Conservation (phyloP, 371 early-diverging fungal species). For the Lichtheimia ramosa region DNA sequence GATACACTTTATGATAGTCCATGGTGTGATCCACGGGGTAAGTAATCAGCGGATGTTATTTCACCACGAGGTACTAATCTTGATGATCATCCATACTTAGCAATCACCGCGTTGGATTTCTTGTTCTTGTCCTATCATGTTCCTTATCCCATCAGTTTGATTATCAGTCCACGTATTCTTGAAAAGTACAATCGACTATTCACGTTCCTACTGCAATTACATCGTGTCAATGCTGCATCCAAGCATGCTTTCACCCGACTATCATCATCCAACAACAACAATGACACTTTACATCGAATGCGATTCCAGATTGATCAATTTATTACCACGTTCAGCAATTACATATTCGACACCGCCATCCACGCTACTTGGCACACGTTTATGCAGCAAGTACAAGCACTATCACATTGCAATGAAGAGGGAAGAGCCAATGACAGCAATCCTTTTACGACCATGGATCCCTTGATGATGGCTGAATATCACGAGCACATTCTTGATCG, state of each 20-base stretch:
- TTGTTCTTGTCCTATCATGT: conserved; percentile 47
- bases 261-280: background rate
- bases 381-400: conserved; percentile 27
- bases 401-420: too few species aligned
- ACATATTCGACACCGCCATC: conserved; percentile 46
- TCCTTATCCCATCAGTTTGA: conserved; percentile 42
- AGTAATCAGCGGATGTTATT: background rate
- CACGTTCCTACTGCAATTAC: conserved; percentile 43
- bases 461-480: conserved; percentile 39
- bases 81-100: conserved; percentile 6
- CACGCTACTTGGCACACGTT: conserved; percentile 43
- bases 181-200: conserved; percentile 56
- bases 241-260: conserved; percentile 30
- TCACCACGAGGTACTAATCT: background rate
- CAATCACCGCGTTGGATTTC: conserved; percentile 52
- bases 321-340: conserved; percentile 37
- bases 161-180: conserved; percentile 39
- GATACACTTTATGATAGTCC: conserved; percentile 25
- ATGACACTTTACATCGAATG: conserved; percentile 23
- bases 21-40: conserved; percentile 39
- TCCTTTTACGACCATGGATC: conserved; percentile 31
- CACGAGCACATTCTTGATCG: conserved; percentile 53
- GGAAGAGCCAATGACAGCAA: conserved; percentile 16
- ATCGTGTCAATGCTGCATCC: conserved; percentile 29
- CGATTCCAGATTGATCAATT: conserved; percentile 55